Evolutionary conservation across 1,284 basidiomycete species (phyloP).

Genomic region (Amylostereum areolatum): DNA sequence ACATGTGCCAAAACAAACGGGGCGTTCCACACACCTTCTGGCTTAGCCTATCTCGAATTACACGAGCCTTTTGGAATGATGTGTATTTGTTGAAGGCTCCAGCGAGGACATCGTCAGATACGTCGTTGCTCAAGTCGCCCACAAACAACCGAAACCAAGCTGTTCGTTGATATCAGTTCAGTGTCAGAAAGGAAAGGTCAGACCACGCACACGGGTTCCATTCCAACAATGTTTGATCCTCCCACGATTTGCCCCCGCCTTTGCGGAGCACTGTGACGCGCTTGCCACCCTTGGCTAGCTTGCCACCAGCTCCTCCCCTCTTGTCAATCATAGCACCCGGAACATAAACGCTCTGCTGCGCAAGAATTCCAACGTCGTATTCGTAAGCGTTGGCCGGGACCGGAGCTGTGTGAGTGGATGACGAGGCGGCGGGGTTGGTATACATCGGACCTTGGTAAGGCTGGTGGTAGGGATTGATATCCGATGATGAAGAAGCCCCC

Average conservation of each 20-base stretch:
- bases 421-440: conserved; percentile 49
- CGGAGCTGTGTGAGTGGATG: conserved; percentile 70
- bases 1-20: neutral
- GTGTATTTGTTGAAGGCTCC: conserved; percentile 91
- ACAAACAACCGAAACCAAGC: conserved; percentile 98
- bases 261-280: conserved; percentile 92
- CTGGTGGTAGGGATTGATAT: conserved; percentile 74
- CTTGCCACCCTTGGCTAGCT: conserved; percentile 86
- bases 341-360: conserved; percentile 84
- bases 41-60: conserved; percentile 88
- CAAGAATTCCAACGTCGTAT: conserved; percentile 82
- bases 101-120: conserved; percentile 89
- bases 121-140: conserved; percentile 97
- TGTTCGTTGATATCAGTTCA: conserved; percentile 26
- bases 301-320: conserved; percentile 76
- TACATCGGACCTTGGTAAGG: conserved; percentile 72
- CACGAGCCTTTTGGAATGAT: conserved; percentile 91
- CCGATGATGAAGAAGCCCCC: conserved; percentile 34
- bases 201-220: conserved; percentile 88
- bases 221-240: conserved; percentile 93
- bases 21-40: conserved; percentile 59
- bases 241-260: conserved; percentile 94
- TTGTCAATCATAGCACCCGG: conserved; percentile 85
- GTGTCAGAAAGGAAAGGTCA: conserved; percentile 2
- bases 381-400: conserved; percentile 86